phyloP scores from a whole-genome alignment of 2,329 filamentous ascomycete genomes.

The Calonectria leucothoes region DNA sequence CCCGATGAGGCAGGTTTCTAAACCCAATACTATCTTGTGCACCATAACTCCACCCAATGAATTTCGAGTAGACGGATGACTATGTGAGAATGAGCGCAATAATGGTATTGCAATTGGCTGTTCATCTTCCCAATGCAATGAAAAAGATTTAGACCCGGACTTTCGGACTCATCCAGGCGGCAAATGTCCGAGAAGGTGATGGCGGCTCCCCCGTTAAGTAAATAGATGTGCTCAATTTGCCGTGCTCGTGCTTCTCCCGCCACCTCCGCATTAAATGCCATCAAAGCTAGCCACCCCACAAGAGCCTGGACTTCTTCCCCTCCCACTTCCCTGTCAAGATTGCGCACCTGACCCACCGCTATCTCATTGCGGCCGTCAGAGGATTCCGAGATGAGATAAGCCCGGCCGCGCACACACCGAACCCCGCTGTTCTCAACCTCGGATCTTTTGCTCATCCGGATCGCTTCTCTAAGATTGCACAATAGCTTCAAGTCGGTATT shows the following conservation, averaged over 20 bases:
- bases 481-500: neutral
- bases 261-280: neutral
- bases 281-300: slow-evolving; percentile 5
- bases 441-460: neutral
- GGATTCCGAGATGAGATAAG: slow-evolving; percentile 3
- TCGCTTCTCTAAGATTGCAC: neutral
- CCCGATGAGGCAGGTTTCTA: neutral
- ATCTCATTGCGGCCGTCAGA: neutral
- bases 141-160: neutral
- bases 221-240: neutral
- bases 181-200: neutral
- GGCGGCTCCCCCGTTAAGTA: neutral
- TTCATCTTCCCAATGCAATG: neutral
- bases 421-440: neutral
- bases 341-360: slow-evolving; percentile 7
- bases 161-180: neutral
- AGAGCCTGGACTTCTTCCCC: neutral
- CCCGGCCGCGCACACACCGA: neutral
- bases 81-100: neutral
- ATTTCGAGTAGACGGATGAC: neutral
- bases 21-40: neutral
- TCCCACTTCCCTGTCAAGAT: neutral
- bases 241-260: neutral
- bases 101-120: neutral
- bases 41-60: neutral